Evolutionary conservation across 495 filamentous ascomycete species (phyloP), one percentile per base, ranked within the genome.

Genomic region (Symbiotaphrina buchneri): DNA sequence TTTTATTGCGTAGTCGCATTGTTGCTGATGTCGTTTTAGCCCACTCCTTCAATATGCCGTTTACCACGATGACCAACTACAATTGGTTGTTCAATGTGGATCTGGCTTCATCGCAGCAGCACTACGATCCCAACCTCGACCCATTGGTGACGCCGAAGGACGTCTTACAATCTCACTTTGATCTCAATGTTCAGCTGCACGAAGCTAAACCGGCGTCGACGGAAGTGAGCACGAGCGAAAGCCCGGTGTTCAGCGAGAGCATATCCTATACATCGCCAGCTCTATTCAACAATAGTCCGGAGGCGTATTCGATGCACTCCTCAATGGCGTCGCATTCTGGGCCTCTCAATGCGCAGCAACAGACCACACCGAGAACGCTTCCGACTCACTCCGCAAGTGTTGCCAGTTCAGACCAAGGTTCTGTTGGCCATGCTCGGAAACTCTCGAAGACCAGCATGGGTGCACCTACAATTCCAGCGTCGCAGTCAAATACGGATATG

Each of bases 21-120:
- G n/a, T n/a, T n/a, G n/a, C n/a, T n/a, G n/a, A n/a, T n/a, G n/a
- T n/a, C n/a, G n/a, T 6, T 17, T 17, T 31, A 55, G 55, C 58
- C 8, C 63, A 50, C 34, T 62, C 59, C 10, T 68, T 69, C 35
- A 63, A 65, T 32, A 58, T 60, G 35, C 62, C 61, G 2, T 70
- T 65, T 39, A 65, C 60, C 4, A 61, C 61, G 4, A 55, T 58
- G 23, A 50, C 47, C 32, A 61, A 67, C 33, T 66, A 65, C 37
- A 61, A 61, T 35, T 68, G 63, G 62, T 36, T 66, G 11, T 69
- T 69, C 43, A 56, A 58, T 32, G 50, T 41, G 17, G 36, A 44
- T 26, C 17, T 25, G 22, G 7, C 8, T 8, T 10, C 28, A 7
- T 14, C 8, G 7, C 28, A 30, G 22, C 13, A 7, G 8, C 22